Evolutionary conservation across 2,329 filamentous ascomycete species (phyloP).

Genomic region (Phialocephala sp.): DNA sequence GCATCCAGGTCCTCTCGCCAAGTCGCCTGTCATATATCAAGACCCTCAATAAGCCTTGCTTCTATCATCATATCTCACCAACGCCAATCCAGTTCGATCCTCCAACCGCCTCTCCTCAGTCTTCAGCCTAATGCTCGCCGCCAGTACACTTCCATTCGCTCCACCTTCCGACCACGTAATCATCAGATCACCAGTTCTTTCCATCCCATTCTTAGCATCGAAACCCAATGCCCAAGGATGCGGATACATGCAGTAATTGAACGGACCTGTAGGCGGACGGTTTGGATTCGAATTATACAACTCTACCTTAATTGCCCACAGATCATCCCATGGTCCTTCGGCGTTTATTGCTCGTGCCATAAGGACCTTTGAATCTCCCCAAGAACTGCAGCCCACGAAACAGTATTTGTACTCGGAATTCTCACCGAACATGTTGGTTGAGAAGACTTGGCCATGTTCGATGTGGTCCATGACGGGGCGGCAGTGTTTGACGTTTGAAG

Average conservation of each 20-base stretch:
- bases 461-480: constrained; percentile 24
- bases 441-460: constrained; percentile 33
- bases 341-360: constrained; percentile 29
- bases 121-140: constrained; percentile 26
- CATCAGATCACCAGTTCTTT: constrained; percentile 27
- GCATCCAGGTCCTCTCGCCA: no score
- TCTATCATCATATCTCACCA: no score
- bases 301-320: not conserved
- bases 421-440: constrained; percentile 31
- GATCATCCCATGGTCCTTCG: constrained; percentile 29
- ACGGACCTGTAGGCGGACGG: constrained; percentile 1
- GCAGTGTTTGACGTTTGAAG: constrained; percentile 9
- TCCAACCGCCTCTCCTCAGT: constrained; percentile 6
- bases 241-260: constrained; percentile 32
- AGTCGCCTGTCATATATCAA: no score
- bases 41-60: no score
- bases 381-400: constrained; percentile 30
- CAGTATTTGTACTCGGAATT: constrained; percentile 21
- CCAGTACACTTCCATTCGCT: constrained; percentile 28
- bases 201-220: constrained; percentile 18
- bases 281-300: not conserved
- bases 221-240: constrained; percentile 32
- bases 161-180: constrained; percentile 34
- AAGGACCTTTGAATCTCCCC: constrained; percentile 27
- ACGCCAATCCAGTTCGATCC: not conserved